Evolutionary conservation across 371 early-diverging fungal species (phyloP).

Genomic region (Rhizomucor pusillus): DNA sequence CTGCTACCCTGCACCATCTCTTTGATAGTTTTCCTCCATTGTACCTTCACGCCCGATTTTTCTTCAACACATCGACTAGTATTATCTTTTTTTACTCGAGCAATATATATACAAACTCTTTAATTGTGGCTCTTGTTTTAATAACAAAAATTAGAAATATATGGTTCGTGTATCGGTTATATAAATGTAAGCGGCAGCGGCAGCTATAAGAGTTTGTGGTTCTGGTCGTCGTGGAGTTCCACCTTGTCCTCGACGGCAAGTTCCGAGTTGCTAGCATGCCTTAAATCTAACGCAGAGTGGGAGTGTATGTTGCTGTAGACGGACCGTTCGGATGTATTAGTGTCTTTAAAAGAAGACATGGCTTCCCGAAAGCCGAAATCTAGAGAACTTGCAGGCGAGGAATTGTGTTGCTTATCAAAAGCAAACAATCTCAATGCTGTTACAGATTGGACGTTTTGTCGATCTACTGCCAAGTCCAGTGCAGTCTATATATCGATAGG

Average conservation of each 20-base stretch:
- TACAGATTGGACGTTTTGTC: constrained; percentile 58
- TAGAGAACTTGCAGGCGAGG: constrained; percentile 40
- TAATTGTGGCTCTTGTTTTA: too few relatives aligned
- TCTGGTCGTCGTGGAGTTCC: constrained; percentile 35
- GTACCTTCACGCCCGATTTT: too few relatives aligned
- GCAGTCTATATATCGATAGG: constrained; percentile 44
- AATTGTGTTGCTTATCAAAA: constrained; percentile 48
- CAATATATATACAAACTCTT: too few relatives aligned
- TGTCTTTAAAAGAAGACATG: constrained; percentile 43
- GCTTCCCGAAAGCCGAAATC: constrained; percentile 56
- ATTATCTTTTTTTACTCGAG: too few relatives aligned
- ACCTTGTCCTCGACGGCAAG: constrained; percentile 12
- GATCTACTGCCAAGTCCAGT: constrained; percentile 68
- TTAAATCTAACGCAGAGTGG: constrained; percentile 41
- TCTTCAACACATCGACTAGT: too few relatives aligned
- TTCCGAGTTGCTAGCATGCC: constrained; percentile 12
- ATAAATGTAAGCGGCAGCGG: too few relatives aligned
- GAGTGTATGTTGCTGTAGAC: constrained; percentile 16
- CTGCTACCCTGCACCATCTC: too few relatives aligned
- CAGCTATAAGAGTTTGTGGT: constrained; percentile 18
- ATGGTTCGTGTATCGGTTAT: too few relatives aligned
- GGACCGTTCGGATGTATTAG: background rate
- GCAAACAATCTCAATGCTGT: constrained; percentile 58
- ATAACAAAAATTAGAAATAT: too few relatives aligned
- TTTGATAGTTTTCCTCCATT: too few relatives aligned